A percentile compares a stretch with the other conserved stretches of the same genome.
These are phyloP conservation scores for Apiotrichum veenhuisii DNA, from an alignment of 1,284 basidiomycete species.

Conservation along the genomic window DNA sequence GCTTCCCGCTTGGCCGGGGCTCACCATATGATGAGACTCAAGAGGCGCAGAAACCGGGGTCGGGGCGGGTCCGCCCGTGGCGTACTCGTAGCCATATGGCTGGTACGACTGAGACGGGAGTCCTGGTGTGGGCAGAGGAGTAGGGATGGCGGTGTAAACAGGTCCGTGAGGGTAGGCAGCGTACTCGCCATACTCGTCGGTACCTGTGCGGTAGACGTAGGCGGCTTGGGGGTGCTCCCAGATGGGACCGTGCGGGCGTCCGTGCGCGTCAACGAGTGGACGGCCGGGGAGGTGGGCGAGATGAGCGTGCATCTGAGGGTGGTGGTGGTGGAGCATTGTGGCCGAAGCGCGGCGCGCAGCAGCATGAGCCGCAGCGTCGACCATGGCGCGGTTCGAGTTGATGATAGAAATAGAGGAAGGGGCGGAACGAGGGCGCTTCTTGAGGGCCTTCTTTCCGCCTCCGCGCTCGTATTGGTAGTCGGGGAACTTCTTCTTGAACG, in stretches of 20 bases:
- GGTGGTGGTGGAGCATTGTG: conserved; percentile 7
- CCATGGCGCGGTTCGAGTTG: conserved; percentile 8
- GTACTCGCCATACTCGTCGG: conserved; percentile 1
- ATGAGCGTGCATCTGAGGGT: neutral
- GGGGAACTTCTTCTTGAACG: conserved; percentile 24
- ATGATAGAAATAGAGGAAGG: conserved; percentile 5
- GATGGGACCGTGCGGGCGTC: neutral
- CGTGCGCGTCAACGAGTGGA: neutral
- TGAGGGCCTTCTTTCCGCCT: conserved; percentile 10
- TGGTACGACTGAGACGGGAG: neutral
- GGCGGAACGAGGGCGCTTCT: conserved; percentile 5
- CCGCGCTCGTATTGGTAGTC: conserved; percentile 26
- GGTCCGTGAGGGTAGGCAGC: neutral
- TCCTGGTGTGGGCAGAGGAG: neutral
- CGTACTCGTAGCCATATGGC: conserved; percentile 2
- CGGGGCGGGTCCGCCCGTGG: neutral
- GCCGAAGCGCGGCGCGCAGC: conserved; percentile 6
- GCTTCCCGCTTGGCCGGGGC: neutral
- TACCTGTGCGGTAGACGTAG: neutral
- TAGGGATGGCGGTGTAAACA: neutral
- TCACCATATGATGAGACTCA: neutral
- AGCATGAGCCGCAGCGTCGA: conserved; percentile 1
- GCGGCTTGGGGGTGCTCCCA: neutral
- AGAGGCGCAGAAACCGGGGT: neutral
- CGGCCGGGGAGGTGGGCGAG: neutral